Evolutionary conservation across 1,139 yeast genomes (phyloP).

Genomic region (Yamadazyma friedrichii): DNA sequence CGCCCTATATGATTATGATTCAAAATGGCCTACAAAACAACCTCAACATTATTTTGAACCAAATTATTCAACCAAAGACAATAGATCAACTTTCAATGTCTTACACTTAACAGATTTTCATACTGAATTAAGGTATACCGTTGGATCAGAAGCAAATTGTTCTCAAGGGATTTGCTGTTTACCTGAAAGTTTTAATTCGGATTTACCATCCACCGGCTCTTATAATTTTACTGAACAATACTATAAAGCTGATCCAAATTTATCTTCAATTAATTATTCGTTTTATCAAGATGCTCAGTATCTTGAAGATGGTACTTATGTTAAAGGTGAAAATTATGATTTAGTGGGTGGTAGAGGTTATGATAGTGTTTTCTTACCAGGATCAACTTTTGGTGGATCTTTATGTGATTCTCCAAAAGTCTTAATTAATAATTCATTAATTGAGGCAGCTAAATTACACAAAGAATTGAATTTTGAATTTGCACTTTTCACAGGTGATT

Average conservation of each 20-base stretch:
- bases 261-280: conserved; percentile 18
- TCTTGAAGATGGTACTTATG: conserved; percentile 31
- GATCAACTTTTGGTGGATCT: conserved; percentile 61
- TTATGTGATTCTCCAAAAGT: conserved; percentile 64
- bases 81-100: conserved; percentile 48
- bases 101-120: conserved; percentile 68
- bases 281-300: conserved; percentile 38
- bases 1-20: conserved; percentile 23
- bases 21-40: conserved; percentile 35
- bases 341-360: conserved; percentile 37
- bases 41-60: conserved; percentile 26
- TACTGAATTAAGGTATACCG: conserved; percentile 52
- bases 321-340: conserved; percentile 41
- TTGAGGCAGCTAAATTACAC: conserved; percentile 34
- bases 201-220: conserved; percentile 20
- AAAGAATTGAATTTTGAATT: conserved; percentile 48
- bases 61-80: conserved; percentile 14
- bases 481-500: conserved; percentile 67
- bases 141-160: conserved; percentile 65
- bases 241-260: conserved; percentile 18
- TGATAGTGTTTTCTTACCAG: conserved; percentile 47
- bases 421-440: conserved; percentile 54
- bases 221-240: conserved; percentile 35
- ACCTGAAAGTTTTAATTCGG: conserved; percentile 34
- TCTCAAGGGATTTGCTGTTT: conserved; percentile 51